Base-by-base conservation (phyloP, 257 asterid genomes). In the Solanum commersonii region DNA sequence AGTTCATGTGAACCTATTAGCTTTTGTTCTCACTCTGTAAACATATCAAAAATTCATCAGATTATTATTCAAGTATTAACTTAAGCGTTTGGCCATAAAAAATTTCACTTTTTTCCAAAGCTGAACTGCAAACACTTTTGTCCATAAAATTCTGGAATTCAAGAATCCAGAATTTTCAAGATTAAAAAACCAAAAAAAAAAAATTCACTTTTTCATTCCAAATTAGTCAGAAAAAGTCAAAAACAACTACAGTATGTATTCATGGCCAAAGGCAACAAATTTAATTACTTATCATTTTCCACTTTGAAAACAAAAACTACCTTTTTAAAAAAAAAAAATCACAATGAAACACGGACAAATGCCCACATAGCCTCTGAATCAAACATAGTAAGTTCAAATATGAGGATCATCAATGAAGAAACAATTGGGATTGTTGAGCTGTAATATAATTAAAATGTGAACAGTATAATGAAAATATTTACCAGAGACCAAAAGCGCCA, bases 401-500 rank as follows among this genome's bases (percentile, higher is more conserved):
- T 20, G 16, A 83, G 3, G 14, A 25, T 22, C 73, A 31, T 38
- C 44, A 52, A 56, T 56, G 65, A 56, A 56, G 10, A 56, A 56
- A 56, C 25, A 56, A 83, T 59, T 9, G 44, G 44, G 15, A 40
- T 4, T 35, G 31, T n/a, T 23, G 34, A 23, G 34, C 22, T 22
- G 33, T 5, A 20, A 35, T 34, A 83, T 34, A 25, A 33, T 65
- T 59, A 59, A 59, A n/a, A 60, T 10, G n/a, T 14, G 63, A 27
- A 22, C 20, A 35, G 15, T 83, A 10, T 59, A 60, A 46, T 46
- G 27, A 15, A 27, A 31, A 16, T 15, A 15, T 90, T 92, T 79
- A 96, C 98, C 98, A 96, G 88, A 96, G 94, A 77, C 98, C 98
- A 71, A 93, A 92, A 89, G 96, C 86, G 87, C 94, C 96, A 77